Percentiles rank a stretch among this genome's conserved stretches.
Conservation (phyloP, 148 eudicot genomes). For the Diospyros lotus region DNA sequence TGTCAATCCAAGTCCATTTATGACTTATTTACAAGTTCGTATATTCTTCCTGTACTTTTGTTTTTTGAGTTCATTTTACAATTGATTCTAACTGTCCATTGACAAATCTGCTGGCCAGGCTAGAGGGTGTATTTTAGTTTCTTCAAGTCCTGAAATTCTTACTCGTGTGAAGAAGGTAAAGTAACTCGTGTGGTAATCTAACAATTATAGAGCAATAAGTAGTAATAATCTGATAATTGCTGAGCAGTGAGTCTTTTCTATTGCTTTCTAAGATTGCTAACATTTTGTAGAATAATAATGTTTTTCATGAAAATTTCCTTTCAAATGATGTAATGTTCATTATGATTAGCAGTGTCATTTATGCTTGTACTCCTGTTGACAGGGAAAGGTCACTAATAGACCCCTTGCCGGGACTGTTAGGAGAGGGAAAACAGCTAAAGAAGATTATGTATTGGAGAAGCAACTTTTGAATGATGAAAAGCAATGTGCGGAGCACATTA, state of each 20-base stretch:
- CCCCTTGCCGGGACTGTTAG: constrained; percentile 95
- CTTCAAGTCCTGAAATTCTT: constrained; percentile 99
- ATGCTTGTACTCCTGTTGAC: constrained; percentile 16
- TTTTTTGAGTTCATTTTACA: not conserved
- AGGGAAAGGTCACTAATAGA: constrained; percentile 80
- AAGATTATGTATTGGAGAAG: constrained; percentile 80
- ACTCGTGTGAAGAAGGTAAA: constrained; percentile 86
- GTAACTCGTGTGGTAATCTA: not conserved
- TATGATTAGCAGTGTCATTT: not conserved
- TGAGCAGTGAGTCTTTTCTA: not conserved
- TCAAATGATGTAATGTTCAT: not conserved
- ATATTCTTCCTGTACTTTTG: constrained; percentile 7
- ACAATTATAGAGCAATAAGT: too few species aligned
- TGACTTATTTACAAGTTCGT: constrained; percentile 86
- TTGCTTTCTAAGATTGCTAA: not conserved
- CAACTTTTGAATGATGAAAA: constrained; percentile 84
- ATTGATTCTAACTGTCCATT: constrained; percentile 3
- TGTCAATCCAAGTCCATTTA: constrained; percentile 98
- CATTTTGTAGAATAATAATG: too few species aligned
- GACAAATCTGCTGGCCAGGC: constrained; percentile 48
- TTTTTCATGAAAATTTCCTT: not conserved
- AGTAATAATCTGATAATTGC: not conserved
- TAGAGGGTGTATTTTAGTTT: constrained; percentile 94
- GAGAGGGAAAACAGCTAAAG: constrained; percentile 91
- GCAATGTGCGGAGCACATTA: constrained; percentile 96